Evolutionary conservation across 1,284 basidiomycete species (phyloP).

Genomic region (Boletus subluridellus): DNA sequence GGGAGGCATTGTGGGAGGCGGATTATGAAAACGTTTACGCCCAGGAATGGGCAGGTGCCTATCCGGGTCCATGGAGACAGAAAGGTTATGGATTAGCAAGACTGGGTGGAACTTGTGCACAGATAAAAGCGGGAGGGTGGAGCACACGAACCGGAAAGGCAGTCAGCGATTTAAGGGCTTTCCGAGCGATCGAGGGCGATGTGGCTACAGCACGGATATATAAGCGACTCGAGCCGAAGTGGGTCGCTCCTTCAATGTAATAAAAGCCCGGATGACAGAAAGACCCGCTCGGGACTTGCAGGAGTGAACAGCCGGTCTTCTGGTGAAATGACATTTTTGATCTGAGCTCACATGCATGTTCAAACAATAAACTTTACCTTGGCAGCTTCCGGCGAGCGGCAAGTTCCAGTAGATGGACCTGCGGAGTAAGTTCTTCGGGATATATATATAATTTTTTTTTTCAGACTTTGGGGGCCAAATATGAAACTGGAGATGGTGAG

Average conservation of each 20-base stretch:
- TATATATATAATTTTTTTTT: conserved; percentile 13
- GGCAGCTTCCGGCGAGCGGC: conserved; percentile 25
- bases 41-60: conserved; percentile 34
- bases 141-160: conserved; percentile 23
- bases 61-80: conserved; percentile 30
- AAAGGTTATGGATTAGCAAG: conserved; percentile 16
- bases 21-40: conserved; percentile 27
- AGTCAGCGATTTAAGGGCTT: conserved; percentile 24
- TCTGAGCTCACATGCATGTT: conserved; percentile 28
- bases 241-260: conserved; percentile 30
- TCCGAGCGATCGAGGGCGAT: conserved; percentile 20
- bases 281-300: conserved; percentile 29
- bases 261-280: conserved; percentile 30
- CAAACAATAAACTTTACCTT: conserved; percentile 33
- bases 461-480: background rate
- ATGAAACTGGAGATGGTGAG: conserved; percentile 10
- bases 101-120: background rate
- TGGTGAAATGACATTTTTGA: conserved; percentile 27
- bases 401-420: conserved; percentile 29
- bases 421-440: conserved; percentile 22
- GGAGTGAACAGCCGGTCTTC: conserved; percentile 24
- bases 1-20: conserved; percentile 21
- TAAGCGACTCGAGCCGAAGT: conserved; percentile 24
- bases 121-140: conserved; percentile 23
- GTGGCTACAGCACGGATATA: conserved; percentile 31